Evolutionary conservation across 768 basidiomycete genomes (phyloP), one percentile per base, ranked within the genome.

Genomic region (Podaxis sp.): DNA sequence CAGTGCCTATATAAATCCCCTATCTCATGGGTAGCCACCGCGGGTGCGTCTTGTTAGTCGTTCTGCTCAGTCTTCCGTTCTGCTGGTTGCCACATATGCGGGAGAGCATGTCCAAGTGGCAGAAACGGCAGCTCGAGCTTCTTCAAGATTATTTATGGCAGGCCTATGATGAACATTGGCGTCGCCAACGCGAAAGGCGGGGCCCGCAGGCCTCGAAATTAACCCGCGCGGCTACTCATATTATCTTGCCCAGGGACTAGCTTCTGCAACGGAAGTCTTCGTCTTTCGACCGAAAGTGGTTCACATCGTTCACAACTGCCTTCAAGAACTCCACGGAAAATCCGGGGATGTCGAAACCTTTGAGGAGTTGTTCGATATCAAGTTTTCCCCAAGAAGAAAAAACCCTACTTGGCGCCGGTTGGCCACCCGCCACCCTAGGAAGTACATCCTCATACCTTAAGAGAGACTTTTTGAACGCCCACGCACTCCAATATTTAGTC

Each of bases 1-100:
- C 60, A 61, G 38, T 61, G 60, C 17, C 60, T 53, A n/a, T 61
- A 44, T 36, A 61, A 61, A 46, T 61, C 60, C 6, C 60, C 60
- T 5, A 44, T 61, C 22, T 44, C 60, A 1, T 61, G 60, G 53
- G 41, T 48, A 24, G 20, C 38, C 60, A 61, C 37, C 60, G 53
- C 11, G 36, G 33, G 13, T 37, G 33, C 49, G 48, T 51, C 24
- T 22, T 59, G 6, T 13, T 59, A 33, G 20, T 37, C 3, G 13
- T 59, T 8, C 11, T 37, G 36, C 2, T 22, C n/a, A 38, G 33
- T 10, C 17, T 49, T n/a, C 58, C 49, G 0, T 51, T 59, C 49
- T 17, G 15, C 48, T n/a, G 3, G 36, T 13, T 58, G 12, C 57
- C 57, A 33, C 17, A 8, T 8, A 13, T 50, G 33, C 26, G 30